Evolutionary conservation across 768 basidiomycete genomes (phyloP).

Genomic region (Mycena olivaceomarginata): DNA sequence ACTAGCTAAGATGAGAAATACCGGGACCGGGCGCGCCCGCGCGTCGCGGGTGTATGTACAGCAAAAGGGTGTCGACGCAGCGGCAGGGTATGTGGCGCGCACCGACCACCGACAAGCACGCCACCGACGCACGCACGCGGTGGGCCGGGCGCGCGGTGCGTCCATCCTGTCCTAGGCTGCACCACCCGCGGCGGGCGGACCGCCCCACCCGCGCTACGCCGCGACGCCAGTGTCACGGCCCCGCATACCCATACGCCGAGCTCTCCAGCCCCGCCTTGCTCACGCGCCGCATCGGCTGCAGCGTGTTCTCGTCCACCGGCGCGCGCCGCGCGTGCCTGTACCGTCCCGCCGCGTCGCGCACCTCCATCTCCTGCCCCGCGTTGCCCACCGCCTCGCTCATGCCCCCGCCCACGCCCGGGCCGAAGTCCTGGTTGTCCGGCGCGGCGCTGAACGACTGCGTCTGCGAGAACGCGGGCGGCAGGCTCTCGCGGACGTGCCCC

Average conservation of each 20-base stretch:
- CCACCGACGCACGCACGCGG: neutral
- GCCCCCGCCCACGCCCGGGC: constrained; percentile 53
- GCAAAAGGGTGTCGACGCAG: neutral
- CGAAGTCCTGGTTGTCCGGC: constrained; percentile 37
- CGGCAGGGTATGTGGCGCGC: neutral
- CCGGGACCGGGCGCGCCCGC: constrained; percentile 8
- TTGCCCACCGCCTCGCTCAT: constrained; percentile 74
- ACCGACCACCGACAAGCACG: neutral
- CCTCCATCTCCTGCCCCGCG: constrained; percentile 90
- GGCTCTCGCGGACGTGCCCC: constrained; percentile 84
- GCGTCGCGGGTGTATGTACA: constrained; percentile 26
- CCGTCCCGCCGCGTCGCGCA: constrained; percentile 89
- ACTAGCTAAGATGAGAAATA: neutral
- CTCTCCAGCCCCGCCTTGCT: constrained; percentile 96
- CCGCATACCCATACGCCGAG: constrained; percentile 53
- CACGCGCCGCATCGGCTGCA: constrained; percentile 93
- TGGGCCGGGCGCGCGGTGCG: neutral
- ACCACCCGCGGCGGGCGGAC: neutral
- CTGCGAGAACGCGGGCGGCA: constrained; percentile 73
- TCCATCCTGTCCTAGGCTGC: too few species aligned
- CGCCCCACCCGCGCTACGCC: neutral
- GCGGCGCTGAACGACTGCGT: constrained; percentile 47
- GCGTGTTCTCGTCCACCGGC: constrained; percentile 90
- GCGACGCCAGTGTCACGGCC: constrained; percentile 22
- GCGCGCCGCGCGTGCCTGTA: constrained; percentile 92